Base-by-base conservation (phyloP, 2,329 filamentous ascomycete genomes). In the Dactylonectria macrodidyma region DNA sequence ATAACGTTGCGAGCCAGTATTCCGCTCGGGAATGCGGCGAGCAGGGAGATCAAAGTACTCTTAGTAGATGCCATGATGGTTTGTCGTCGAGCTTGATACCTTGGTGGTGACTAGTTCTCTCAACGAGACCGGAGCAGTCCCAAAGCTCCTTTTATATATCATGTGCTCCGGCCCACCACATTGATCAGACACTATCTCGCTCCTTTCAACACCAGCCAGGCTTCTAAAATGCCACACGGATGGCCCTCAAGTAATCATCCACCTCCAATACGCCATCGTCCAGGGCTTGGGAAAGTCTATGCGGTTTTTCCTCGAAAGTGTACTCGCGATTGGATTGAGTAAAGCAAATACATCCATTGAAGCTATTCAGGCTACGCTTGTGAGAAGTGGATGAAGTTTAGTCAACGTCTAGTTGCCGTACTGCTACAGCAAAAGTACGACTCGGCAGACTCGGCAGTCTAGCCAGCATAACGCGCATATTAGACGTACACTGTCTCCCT, bases 1-100 rank as follows among this genome's bases (percentile, higher is more conserved):
- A 63, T 24, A 3, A 52, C 34, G 33, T 52, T 63, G 22, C 61
- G 54, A 8, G 46, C 46, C 8, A 64, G 7, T 8, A 33, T 50
- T 1, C 24, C 26, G 24, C 46, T 47, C 7, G 61, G 46, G 7
- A 34, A 41, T 14, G 56, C n/a, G 61, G 46, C 24, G 34, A 63
- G 52, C n/a, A 58, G 11, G 34, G 24, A 22, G 12, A 63, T 19
- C 44, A 52, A 34, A 2, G 24, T 52, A 24, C 33, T 41, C 33
- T 46, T 34, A 8, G 50, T 19, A 24, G 46, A 8, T 30, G 34
- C 46, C 34, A 58, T 58, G 58, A 1, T 55, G 46, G 7, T 24
- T 36, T 44, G 16, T 57, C 38, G 9, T 24, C 26, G 26, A 41
- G 5, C 26, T 36, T 36, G 19, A 3, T 11, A 12, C 2, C 16